Base-by-base conservation (phyloP, 805 yeast species). In the Jamesozyma gamospora region DNA sequence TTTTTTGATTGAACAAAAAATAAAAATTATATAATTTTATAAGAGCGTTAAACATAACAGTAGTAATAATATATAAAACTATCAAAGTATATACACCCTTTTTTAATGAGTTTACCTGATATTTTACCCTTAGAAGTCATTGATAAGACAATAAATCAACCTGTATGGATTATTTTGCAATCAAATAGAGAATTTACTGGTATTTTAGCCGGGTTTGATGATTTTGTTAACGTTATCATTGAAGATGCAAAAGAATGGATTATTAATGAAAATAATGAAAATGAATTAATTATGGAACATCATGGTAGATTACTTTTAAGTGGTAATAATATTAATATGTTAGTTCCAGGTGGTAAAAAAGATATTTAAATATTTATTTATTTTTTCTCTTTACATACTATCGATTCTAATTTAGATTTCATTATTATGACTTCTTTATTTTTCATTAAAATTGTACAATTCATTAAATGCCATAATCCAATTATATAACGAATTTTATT, bases 121-220 rank as follows among this genome's bases (percentile, higher is more conserved):
- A 43, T 57, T 15, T 37, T 82, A 36, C 96, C 95, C 4, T 66
- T 87, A 44, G 97, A 88, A 60, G 73, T 86, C 37, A 82, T 90
- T 30, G 96, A 92, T 61, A 81, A 79, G 60, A 78, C 88, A 44
- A 77, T 90, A 29, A 95, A 95, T 14, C 77, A 85, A 26, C 70
- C 72, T 40, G 77, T 90, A 31, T 75, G 82, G 72, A 83, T 87
- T 19, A 69, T 85, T 38, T 67, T 85, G 64, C 70, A 71, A 57
- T 69, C 72, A 16, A 67, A 71, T 42, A 76, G 76, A 57, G 96
- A 88, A 58, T 92, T 86, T 57, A 71, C 74, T n/a, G 98, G 98
- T 1, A 84, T 78, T 4, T 67, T 92, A 37, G 74, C 82, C 24
- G 97, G 97, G 1, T 90, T 90, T 60, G 98, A 92, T 58, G 97